Conservation (phyloP, 257 asterid genomes). For the Catharanthus roseus region DNA sequence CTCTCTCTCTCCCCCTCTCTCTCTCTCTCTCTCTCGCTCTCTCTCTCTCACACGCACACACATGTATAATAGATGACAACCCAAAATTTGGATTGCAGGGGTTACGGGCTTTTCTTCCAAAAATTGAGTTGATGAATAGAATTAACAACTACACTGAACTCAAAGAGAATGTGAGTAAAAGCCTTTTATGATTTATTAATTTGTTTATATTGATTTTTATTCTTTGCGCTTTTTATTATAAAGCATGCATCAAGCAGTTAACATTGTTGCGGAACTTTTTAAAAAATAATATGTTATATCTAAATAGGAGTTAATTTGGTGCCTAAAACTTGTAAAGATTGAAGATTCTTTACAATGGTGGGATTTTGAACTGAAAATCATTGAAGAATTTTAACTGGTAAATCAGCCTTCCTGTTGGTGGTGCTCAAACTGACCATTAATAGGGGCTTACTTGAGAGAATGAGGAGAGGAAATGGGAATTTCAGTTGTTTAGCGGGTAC, state of each 20-base stretch:
- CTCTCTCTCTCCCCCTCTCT: constrained; percentile 4
- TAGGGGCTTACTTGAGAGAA: background rate
- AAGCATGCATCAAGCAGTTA: background rate
- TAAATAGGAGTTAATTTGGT: background rate
- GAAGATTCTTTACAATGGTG: background rate
- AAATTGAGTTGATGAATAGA: constrained; percentile 82
- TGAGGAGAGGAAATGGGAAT: background rate
- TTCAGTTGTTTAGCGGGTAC: background rate
- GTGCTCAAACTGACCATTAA: background rate
- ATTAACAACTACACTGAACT: constrained; percentile 67
- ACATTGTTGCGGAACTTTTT: constrained; percentile 3
- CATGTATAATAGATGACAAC: background rate
- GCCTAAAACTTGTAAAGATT: background rate
- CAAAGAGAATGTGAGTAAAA: constrained; percentile 63
- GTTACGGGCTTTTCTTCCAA: constrained; percentile 88
- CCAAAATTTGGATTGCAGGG: constrained; percentile 52
- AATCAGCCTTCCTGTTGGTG: background rate
- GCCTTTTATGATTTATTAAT: background rate
- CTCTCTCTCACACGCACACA: too few species aligned
- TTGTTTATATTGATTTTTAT: background rate
- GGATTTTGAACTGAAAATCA: background rate
- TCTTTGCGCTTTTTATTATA: constrained; percentile 1
- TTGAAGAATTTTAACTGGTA: background rate
- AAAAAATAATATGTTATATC: background rate
- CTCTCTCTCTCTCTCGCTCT: constrained; percentile 15